These are phyloP conservation scores for Pseudotsuga menziesii DNA, from an alignment of 75 land plant species.

Conservation along the genomic window DNA sequence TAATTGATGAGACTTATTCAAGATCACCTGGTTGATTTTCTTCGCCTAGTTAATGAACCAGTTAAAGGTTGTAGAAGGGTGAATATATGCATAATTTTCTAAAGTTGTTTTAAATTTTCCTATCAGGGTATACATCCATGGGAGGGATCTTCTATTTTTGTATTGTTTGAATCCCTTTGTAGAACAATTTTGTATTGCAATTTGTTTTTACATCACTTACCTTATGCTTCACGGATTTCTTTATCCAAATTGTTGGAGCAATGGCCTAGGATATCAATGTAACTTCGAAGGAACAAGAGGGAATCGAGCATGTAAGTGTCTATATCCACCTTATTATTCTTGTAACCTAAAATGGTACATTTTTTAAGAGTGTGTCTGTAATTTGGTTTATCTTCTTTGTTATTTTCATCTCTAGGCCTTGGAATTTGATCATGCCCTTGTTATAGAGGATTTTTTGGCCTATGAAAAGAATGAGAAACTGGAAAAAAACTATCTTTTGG, in stretches of 20 bases:
- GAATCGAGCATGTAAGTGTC: conserved; percentile 79
- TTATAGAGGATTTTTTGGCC: too few relatives aligned
- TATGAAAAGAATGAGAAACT: too few relatives aligned
- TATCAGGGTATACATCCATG: background rate
- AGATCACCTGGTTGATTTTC: conserved; percentile 90
- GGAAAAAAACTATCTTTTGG: too few relatives aligned
- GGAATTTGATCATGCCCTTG: too few relatives aligned
- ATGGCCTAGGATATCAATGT: conserved; percentile 78
- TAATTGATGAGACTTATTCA: conserved; percentile 82
- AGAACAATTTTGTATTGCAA: background rate
- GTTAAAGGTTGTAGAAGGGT: conserved; percentile 86
- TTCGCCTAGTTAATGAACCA: conserved; percentile 82
- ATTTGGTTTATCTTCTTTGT: background rate
- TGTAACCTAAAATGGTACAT: background rate
- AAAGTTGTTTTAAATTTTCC: background rate
- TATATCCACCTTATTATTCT: background rate
- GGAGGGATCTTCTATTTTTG: background rate
- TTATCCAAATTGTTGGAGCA: conserved; percentile 58
- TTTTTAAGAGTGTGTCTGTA: too few relatives aligned
- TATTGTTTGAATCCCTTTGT: background rate
- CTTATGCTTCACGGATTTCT: conserved; percentile 35
- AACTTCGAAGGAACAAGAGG: conserved; percentile 92
- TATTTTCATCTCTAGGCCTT: too few relatives aligned
- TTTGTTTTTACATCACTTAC: conserved; percentile 4
- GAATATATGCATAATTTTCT: conserved; percentile 7